Conservation (phyloP, 768 basidiomycete species). For the Tricholoma flavovirens region DNA sequence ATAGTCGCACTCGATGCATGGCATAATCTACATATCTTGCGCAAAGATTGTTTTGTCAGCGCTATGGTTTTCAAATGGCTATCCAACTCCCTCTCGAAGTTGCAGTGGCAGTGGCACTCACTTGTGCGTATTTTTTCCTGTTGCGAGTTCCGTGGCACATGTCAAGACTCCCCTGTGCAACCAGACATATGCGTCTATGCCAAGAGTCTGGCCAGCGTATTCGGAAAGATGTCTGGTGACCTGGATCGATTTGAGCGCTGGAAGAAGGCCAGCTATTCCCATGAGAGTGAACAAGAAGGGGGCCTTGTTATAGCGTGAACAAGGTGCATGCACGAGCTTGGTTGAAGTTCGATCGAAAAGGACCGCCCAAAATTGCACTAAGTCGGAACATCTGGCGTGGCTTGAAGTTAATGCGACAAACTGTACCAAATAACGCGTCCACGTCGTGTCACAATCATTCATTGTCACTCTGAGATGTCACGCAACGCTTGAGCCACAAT, state of each 20-base stretch:
- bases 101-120: conserved; percentile 34
- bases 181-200: conserved; percentile 96
- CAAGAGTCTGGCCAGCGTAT: conserved; percentile 78
- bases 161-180: conserved; percentile 83
- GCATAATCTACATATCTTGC: conserved; percentile 92
- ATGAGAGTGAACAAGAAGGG: conserved; percentile 33
- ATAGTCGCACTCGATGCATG: conserved; percentile 85
- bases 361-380: no score
- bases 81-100: neutral
- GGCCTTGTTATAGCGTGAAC: neutral
- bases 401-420: neutral
- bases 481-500: no score
- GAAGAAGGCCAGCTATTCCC: conserved; percentile 90
- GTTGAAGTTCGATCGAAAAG: neutral
- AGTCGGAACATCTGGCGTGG: no score
- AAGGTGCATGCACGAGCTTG: neutral
- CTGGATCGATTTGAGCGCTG: conserved; percentile 88
- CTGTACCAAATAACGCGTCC: conserved; percentile 1
- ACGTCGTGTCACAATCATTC: conserved; percentile 1
- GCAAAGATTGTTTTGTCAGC: neutral
- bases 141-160: conserved; percentile 88
- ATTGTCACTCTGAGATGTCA: neutral
- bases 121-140: conserved; percentile 79
- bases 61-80: neutral
- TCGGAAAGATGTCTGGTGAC: conserved; percentile 72